Evolutionary conservation across 176 grass and related monocot species (phyloP).

Genomic region (Oryza brachyantha): DNA sequence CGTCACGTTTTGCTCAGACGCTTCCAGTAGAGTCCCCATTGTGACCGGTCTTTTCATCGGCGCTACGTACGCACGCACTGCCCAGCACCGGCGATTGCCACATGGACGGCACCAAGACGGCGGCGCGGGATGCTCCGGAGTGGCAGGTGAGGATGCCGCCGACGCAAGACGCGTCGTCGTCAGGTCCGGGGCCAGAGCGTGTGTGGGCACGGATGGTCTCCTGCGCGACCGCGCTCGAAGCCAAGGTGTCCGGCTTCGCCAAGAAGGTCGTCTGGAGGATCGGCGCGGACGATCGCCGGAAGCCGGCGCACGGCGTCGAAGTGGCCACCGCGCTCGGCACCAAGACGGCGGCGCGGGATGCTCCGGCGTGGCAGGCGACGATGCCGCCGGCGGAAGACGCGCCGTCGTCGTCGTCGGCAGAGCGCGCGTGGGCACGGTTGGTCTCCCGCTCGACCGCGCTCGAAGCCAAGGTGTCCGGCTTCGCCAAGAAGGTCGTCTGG

Average conservation of each 20-base stretch:
- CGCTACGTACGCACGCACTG: no score
- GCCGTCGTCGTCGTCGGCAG: background rate
- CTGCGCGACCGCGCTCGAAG: background rate
- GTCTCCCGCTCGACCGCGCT: background rate
- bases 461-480: background rate
- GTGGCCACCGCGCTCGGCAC: no score
- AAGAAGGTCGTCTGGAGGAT: constrained; percentile 49
- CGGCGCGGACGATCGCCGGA: constrained; percentile 52
- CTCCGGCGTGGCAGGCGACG: constrained; percentile 49
- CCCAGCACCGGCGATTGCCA: no score
- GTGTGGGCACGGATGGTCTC: constrained; percentile 14
- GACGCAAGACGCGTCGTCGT: constrained; percentile 18
- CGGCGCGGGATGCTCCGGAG: constrained; percentile 20
- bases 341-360: constrained; percentile 5
- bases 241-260: background rate
- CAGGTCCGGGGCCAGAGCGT: no score
- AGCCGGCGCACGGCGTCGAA: no score
- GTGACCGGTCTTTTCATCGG: no score
- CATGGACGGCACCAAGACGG: constrained; percentile 31
- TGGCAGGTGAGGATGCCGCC: constrained; percentile 51
- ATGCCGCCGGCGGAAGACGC: constrained; percentile 36
- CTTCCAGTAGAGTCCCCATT: background rate
- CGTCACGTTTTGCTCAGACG: background rate
- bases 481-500: constrained; percentile 36
- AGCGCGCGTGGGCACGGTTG: constrained; percentile 24